Base-by-base conservation (phyloP, 140 eudicot genomes). In the Flaveria floridana region DNA sequence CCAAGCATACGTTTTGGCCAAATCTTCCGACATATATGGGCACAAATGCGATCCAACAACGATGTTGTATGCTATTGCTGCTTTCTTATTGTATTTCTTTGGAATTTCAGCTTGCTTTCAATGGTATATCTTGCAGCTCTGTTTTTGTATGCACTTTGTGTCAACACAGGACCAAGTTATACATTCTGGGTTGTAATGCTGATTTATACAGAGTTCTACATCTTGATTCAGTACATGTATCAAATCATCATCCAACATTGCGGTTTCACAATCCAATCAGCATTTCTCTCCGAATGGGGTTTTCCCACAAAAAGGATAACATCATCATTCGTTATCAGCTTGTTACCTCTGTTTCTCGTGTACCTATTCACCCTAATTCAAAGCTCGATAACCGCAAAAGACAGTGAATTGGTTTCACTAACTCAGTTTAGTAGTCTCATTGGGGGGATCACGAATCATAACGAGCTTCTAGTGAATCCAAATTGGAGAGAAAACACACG, bases 61-160 rank as follows among this genome's bases (percentile, higher is more conserved):
- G 94, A 87, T 72, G 74, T 87, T 56, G 94, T 87, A 34, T 87
- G 94, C 84, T 87, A 87, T 71, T 78, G 86, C 68, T 87, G 89
- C 76, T 87, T 87, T 72, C 79, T 87, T 50, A 59, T 87, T 6
- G 76, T 85, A 23, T 87, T 85, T 68, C 86, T 87, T 42, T 87
- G 94, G 94, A 87, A 87, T 61, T 87, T 87, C 80, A 87, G 94
- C 76, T 44, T 87, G 74, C 87, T 87, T 68, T 87, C 94, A 1
- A 85, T 83, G 82, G 84, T 83, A n/a, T 87, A 87, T 82, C 86
- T 87, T 65, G 94, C 85, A 46, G 88, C 90, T 65, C 88, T 87
- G 71, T 87, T 85, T 72, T 47, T 87, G 55, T 87, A 85, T 39
- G 90, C 94, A 44, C 88, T 87, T 14, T 87, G 94, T 76, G 90